These are phyloP conservation scores for Xylaria sp. DNA, from an alignment of 2,329 filamentous ascomycete genomes.

Conservation along the genomic window DNA sequence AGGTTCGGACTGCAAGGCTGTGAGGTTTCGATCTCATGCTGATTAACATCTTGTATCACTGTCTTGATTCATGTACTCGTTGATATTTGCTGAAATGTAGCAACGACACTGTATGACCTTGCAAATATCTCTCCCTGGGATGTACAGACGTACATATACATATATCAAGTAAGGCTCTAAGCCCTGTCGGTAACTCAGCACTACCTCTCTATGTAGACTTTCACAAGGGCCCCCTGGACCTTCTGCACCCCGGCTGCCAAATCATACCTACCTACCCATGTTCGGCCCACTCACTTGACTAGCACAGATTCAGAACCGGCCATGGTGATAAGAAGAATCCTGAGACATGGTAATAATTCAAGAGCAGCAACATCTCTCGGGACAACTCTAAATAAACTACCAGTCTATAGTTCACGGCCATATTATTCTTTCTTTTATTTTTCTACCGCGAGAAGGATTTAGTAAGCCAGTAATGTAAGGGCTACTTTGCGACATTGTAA, in stretches of 20 bases:
- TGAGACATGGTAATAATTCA: slow-evolving; percentile 27
- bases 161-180: slow-evolving; percentile 37
- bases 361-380: slow-evolving; percentile 32
- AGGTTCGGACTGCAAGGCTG: slow-evolving; percentile 24
- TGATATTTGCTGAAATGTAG: slow-evolving; percentile 1
- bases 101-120: slow-evolving; percentile 23
- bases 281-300: slow-evolving; percentile 34
- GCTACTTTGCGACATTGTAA: background rate
- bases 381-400: slow-evolving; percentile 1
- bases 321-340: slow-evolving; percentile 40
- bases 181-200: slow-evolving; percentile 40
- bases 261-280: slow-evolving; percentile 33
- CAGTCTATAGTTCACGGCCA: background rate
- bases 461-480: background rate
- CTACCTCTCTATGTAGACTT: slow-evolving; percentile 33
- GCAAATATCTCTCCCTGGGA: slow-evolving; percentile 27
- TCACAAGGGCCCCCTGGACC: slow-evolving; percentile 38
- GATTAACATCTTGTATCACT: slow-evolving; percentile 9
- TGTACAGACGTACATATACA: slow-evolving; percentile 36
- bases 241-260: slow-evolving; percentile 43
- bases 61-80: background rate
- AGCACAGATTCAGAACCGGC: slow-evolving; percentile 34
- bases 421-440: background rate
- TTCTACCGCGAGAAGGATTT: background rate
- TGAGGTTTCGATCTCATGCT: slow-evolving; percentile 11